Evolutionary conservation across 768 basidiomycete genomes (phyloP).

Genomic region (Lactarius sp.): DNA sequence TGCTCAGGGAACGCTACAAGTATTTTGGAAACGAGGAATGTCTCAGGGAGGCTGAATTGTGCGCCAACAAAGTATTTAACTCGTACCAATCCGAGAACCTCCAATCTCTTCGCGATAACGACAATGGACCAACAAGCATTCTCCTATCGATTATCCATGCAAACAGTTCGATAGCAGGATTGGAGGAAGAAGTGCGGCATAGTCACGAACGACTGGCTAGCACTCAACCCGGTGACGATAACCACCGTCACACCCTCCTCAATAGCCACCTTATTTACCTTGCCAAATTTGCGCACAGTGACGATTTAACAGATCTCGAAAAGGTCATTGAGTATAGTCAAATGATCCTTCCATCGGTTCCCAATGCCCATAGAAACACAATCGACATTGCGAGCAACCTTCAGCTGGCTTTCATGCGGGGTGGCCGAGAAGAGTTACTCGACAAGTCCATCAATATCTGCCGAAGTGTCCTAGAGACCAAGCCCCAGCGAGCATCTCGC

Average conservation of each 20-base stretch:
- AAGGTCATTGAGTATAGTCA: neutral
- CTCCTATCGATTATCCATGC: neutral
- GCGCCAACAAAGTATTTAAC: neutral
- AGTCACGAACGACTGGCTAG: neutral
- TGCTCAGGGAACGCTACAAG: neutral
- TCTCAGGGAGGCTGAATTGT: constrained; percentile 1
- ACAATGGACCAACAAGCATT: neutral
- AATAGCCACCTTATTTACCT: neutral
- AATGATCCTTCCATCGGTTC: neutral
- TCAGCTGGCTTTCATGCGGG: neutral
- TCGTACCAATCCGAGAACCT: neutral
- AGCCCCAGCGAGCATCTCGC: neutral
- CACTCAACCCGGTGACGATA: neutral
- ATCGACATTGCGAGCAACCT: neutral
- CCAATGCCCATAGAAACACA: neutral
- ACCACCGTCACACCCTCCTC: neutral
- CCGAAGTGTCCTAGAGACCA: neutral
- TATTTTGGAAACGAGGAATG: neutral
- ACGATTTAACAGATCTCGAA: neutral
- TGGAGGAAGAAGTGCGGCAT: constrained; percentile 2
- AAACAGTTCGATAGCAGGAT: neutral
- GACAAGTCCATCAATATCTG: constrained; percentile 6
- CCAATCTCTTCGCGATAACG: neutral
- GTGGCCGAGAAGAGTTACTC: neutral
- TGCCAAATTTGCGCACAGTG: neutral